phyloP scores from a whole-genome alignment of 768 basidiomycete genomes.

The Psilocybe tampanensis region DNA sequence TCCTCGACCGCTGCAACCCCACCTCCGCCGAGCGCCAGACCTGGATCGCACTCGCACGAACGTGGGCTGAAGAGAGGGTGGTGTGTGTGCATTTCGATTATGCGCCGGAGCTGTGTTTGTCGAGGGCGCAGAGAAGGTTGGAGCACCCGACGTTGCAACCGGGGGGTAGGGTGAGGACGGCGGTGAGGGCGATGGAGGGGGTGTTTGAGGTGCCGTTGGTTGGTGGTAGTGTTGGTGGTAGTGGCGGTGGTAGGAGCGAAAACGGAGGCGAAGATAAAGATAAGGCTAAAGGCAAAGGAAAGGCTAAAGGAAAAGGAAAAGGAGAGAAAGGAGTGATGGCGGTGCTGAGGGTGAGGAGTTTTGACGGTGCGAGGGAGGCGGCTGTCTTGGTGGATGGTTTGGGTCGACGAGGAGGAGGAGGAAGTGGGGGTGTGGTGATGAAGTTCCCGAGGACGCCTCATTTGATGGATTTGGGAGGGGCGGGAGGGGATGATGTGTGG shows the following conservation, averaged over 20 bases:
- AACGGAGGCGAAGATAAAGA: no score
- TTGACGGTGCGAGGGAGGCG: slow-evolving; percentile 51
- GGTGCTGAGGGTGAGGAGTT: slow-evolving; percentile 49
- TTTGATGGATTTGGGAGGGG: slow-evolving; percentile 58
- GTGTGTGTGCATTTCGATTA: slow-evolving; percentile 63
- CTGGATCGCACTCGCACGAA: slow-evolving; percentile 53
- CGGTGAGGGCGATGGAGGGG: slow-evolving; percentile 55
- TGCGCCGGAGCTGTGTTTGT: slow-evolving; percentile 46
- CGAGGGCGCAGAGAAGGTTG: slow-evolving; percentile 55
- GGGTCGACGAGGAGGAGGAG: neutral
- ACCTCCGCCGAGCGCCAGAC: slow-evolving; percentile 44
- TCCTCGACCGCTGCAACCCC: slow-evolving; percentile 63
- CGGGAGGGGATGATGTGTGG: slow-evolving; percentile 55
- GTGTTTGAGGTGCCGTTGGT: slow-evolving; percentile 48
- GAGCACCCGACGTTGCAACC: slow-evolving; percentile 65
- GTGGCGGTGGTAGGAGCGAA: no score
- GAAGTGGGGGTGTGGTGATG: slow-evolving; percentile 10
- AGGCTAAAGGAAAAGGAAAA: no score
- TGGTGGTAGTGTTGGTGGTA: no score
- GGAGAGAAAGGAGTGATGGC: slow-evolving; percentile 61
- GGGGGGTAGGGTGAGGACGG: slow-evolving; percentile 54
- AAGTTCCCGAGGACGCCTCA: slow-evolving; percentile 69
- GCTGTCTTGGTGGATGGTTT: neutral
- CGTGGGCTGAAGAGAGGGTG: slow-evolving; percentile 40
- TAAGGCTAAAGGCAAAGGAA: no score